phyloP scores from a whole-genome alignment of 768 basidiomycete species.

The Boletellus ananas region DNA sequence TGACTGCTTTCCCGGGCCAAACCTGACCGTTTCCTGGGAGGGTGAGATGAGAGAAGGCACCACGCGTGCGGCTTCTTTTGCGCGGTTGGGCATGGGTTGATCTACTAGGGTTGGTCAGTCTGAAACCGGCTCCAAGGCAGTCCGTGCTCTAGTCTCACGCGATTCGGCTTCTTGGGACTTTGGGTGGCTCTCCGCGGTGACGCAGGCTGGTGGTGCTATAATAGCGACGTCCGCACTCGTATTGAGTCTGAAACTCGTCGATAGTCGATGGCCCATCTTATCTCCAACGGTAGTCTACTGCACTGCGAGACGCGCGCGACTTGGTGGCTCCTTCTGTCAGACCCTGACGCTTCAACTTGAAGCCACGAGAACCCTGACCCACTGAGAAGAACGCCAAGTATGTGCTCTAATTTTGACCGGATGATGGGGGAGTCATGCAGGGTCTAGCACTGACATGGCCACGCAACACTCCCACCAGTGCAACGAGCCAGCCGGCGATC shows the following conservation, averaged over 20 bases:
- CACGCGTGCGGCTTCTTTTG: not conserved
- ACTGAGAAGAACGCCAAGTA: not conserved
- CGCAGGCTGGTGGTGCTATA: not conserved
- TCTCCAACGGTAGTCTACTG: constrained; percentile 1
- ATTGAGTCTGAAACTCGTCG: constrained; percentile 9
- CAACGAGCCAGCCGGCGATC: constrained; percentile 3
- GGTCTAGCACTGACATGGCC: not conserved
- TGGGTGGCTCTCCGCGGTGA: constrained; percentile 24
- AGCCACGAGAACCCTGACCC: not conserved
- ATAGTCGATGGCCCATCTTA: not conserved
- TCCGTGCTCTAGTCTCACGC: constrained; percentile 12
- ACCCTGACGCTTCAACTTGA: not conserved
- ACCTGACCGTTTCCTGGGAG: constrained; percentile 3
- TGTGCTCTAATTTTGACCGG: not conserved
- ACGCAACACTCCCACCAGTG: constrained; percentile 5
- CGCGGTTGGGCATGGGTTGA: not conserved
- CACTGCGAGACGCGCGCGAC: not conserved
- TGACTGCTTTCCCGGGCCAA: not conserved
- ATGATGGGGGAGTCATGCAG: not conserved
- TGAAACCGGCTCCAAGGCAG: not conserved
- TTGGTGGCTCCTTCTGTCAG: not conserved
- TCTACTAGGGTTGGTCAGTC: not conserved
- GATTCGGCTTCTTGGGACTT: constrained; percentile 14
- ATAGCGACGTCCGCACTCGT: not conserved
- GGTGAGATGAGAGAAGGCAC: constrained; percentile 1